Conservation (phyloP, 2,329 filamentous ascomycete genomes). For the Lachnellula willkommii region DNA sequence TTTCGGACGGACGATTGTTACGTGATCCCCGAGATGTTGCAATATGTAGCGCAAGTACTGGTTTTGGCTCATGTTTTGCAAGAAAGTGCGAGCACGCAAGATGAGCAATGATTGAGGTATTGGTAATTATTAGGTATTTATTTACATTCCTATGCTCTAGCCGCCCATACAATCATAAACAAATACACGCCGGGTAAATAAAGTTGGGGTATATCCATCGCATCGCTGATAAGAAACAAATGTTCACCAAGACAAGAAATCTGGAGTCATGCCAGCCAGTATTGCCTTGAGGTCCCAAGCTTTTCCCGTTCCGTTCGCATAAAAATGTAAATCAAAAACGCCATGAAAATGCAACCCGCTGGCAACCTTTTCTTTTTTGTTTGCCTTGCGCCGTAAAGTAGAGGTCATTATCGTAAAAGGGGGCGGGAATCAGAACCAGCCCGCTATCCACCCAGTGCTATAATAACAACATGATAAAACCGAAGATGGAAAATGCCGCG, state of each 20-base stretch:
- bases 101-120: background rate
- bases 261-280: conserved; percentile 28
- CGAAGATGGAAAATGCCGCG: conserved; percentile 4
- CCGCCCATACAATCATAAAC: background rate
- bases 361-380: conserved; percentile 9
- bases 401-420: conserved; percentile 5
- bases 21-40: background rate
- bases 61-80: background rate
- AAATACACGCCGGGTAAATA: conserved; percentile 20
- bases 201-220: conserved; percentile 25
- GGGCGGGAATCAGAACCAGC: conserved; percentile 11
- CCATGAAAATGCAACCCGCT: conserved; percentile 10
- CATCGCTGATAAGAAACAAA: conserved; percentile 21
- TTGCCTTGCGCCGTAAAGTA: conserved; percentile 9
- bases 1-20: background rate
- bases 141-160: background rate
- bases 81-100: background rate
- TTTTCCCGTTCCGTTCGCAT: conserved; percentile 10
- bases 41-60: background rate
- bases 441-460: conserved; percentile 3
- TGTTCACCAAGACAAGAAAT: conserved; percentile 24
- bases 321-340: conserved; percentile 7
- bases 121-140: background rate
- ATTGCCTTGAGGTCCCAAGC: conserved; percentile 26
- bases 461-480: conserved; percentile 6